These are phyloP conservation scores for Chrysoporthe puriensis DNA, from an alignment of 2,329 filamentous ascomycete species.

Conservation along the genomic window DNA sequence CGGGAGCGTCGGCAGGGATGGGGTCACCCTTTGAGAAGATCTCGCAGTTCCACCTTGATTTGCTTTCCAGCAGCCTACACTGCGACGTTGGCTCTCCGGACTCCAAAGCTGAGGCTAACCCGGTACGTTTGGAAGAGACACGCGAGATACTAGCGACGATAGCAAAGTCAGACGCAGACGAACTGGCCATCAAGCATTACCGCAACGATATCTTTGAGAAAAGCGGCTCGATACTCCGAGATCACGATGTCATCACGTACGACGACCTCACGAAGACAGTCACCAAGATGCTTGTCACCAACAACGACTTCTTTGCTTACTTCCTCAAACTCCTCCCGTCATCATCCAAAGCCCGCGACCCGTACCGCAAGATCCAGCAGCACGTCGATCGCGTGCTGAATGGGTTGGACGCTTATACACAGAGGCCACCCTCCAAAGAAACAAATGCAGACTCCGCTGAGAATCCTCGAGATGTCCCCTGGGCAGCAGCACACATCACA, in stretches of 20 bases:
- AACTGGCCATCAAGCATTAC: slow-evolving; percentile 45
- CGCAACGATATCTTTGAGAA: slow-evolving; percentile 50
- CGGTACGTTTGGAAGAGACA: slow-evolving; percentile 50
- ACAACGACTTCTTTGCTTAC: slow-evolving; percentile 58
- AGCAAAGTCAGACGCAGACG: slow-evolving; percentile 38
- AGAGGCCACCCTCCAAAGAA: background rate
- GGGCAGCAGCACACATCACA: slow-evolving; percentile 54
- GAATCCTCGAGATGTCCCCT: slow-evolving; percentile 45
- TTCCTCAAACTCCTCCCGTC: slow-evolving; percentile 52
- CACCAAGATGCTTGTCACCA: slow-evolving; percentile 57
- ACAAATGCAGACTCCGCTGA: slow-evolving; percentile 33
- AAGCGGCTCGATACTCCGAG: slow-evolving; percentile 31
- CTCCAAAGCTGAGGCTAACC: slow-evolving; percentile 35
- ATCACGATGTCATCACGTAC: slow-evolving; percentile 44
- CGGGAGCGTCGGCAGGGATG: slow-evolving; percentile 51
- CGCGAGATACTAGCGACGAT: slow-evolving; percentile 56
- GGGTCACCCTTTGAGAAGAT: slow-evolving; percentile 54
- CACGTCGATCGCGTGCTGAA: slow-evolving; percentile 52
- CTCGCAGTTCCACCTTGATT: slow-evolving; percentile 53
- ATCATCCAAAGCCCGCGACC: slow-evolving; percentile 48
- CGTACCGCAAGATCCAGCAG: slow-evolving; percentile 52
- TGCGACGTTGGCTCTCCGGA: slow-evolving; percentile 46
- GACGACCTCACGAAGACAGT: slow-evolving; percentile 55
- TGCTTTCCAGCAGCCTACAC: slow-evolving; percentile 56
- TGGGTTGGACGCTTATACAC: slow-evolving; percentile 44